Percentiles rank a stretch among this genome's conserved stretches.
Conservation (phyloP, 2,329 filamentous ascomycete species). For the Aspergillus puulaauensis region DNA sequence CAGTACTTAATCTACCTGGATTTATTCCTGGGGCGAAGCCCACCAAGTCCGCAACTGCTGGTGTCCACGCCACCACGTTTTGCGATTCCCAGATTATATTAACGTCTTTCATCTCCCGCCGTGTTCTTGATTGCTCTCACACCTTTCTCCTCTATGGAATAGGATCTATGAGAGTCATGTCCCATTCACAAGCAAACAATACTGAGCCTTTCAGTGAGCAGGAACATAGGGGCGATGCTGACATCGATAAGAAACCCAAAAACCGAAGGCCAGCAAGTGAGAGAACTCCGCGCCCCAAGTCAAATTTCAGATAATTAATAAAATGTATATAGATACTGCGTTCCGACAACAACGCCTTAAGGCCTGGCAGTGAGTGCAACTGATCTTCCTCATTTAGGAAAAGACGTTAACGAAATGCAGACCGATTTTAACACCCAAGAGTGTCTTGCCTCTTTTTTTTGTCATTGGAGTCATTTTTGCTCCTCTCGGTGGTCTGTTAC, state of each 20-base stretch:
- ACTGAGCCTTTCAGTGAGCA: conserved; percentile 46
- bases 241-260: conserved; percentile 75
- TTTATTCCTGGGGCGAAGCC: conserved; percentile 9
- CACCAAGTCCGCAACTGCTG: conserved; percentile 13
- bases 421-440: conserved; percentile 93
- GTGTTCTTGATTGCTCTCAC: neutral
- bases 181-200: conserved; percentile 40
- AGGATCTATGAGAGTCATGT: conserved; percentile 36
- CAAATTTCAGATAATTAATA: conserved; percentile 17
- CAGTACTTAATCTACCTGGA: neutral
- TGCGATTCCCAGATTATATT: neutral
- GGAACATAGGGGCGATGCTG: conserved; percentile 37
- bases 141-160: neutral
- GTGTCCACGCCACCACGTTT: conserved; percentile 11
- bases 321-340: conserved; percentile 69
- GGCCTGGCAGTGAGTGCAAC: conserved; percentile 84
- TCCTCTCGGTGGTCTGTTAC: conserved; percentile 80
- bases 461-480: conserved; percentile 88
- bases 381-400: neutral
- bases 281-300: conserved; percentile 24
- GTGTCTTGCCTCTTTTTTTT: conserved; percentile 88
- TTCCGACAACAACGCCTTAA: conserved; percentile 96
- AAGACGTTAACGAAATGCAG: conserved; percentile 45
- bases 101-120: neutral
- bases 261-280: conserved; percentile 86